Base-by-base conservation (phyloP, 352 stramenopile species). In the Pilasporangium apinafurcum region DNA sequence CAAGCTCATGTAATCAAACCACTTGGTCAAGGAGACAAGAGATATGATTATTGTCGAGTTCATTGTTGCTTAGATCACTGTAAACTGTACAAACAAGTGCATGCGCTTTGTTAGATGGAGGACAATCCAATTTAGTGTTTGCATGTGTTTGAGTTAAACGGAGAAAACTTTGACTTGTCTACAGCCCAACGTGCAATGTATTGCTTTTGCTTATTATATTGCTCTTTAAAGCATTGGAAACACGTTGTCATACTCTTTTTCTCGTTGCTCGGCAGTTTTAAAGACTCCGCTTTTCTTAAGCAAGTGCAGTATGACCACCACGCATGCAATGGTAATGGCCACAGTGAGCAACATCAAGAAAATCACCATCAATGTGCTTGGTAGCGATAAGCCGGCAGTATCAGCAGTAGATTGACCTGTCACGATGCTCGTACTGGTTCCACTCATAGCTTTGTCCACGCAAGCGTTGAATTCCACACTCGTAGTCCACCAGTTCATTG, bases 401-500 rank as follows among this genome's bases (percentile, higher is more conserved):
- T n/a, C n/a, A n/a, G n/a, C n/a, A n/a, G n/a, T n/a, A n/a, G n/a
- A n/a, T n/a, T n/a, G n/a, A 28, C 13, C 28, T 10, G 10, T 42
- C 40, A 3, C 27, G 22, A 8, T 21, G 35, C 27, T 26, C 4
- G 13, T 35, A 20, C 27, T 4, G 21, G 34, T 29, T 9, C 14
- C 16, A 18, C 32, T 51, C 13, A 32, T 53, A 3, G 44, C 50
- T 16, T 51, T 56, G 35, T 67, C 65, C 10, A 90, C 54, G 44
- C 82, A 94, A 5, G 72, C 70, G 22, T 83, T 55, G 57, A 63
- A 88, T 55, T 92, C 67, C 9, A 51, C 56, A 37, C 75, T 70
- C 0, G 77, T 90, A n/a, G 68, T 77, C 75, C 80, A 92, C 80
- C 80, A 92, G 37, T 83, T 81, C 8, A 88, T 36, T 7, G 80